A percentile compares a stretch with the other conserved stretches of the same genome.
These are phyloP conservation scores for Solanum phureja DNA, from an alignment of 257 asterid species.

Conservation along the genomic window DNA sequence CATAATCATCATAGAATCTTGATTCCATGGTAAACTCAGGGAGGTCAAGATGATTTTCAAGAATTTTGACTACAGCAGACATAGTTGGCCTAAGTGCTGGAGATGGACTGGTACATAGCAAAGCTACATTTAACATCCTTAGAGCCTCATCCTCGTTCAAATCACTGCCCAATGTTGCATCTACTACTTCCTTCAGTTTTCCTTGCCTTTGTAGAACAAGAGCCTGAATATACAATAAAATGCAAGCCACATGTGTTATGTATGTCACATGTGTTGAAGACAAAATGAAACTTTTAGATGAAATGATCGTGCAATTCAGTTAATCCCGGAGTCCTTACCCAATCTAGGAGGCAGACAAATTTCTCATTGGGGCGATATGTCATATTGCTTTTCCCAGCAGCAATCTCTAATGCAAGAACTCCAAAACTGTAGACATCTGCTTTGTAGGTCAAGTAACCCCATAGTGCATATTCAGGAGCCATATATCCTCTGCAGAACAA, in stretches of 20 bases:
- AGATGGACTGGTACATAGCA: constrained; percentile 54
- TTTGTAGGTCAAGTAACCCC: constrained; percentile 60
- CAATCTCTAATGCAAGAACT: constrained; percentile 42
- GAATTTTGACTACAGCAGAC: constrained; percentile 49
- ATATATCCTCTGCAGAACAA: constrained; percentile 40
- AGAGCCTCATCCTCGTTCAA: constrained; percentile 25
- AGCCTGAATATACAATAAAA: constrained; percentile 23
- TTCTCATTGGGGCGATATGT: constrained; percentile 34
- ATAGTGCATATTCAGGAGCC: constrained; percentile 64
- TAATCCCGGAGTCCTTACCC: constrained; percentile 25
- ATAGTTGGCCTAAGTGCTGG: constrained; percentile 56
- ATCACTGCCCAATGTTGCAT: constrained; percentile 19
- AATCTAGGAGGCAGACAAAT: constrained; percentile 48
- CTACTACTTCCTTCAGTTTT: constrained; percentile 37
- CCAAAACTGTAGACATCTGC: constrained; percentile 69
- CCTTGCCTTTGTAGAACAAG: constrained; percentile 45
- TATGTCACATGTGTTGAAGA: neutral
- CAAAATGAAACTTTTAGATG: too few relatives aligned
- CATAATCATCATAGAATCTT: constrained; percentile 18
- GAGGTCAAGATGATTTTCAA: constrained; percentile 25
- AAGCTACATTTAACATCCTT: constrained; percentile 38
- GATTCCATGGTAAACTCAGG: constrained; percentile 34
- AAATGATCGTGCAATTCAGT: neutral
- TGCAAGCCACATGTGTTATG: neutral
- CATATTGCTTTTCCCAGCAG: constrained; percentile 51